phyloP scores from a whole-genome alignment of 257 asterid species.

The Salvia miltiorrhiza region DNA sequence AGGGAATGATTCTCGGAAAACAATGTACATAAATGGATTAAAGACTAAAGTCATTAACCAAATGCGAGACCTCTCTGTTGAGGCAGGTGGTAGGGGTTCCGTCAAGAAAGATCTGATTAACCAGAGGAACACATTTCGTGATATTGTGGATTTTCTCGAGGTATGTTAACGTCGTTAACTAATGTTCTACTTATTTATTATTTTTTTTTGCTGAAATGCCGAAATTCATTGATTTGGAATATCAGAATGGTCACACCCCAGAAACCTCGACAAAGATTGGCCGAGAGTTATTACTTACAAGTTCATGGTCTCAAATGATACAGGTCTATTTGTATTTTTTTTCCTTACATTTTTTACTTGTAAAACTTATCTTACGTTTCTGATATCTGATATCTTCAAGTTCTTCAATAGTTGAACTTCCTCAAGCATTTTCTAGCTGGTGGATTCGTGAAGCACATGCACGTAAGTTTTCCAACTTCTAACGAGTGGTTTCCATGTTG shows the following conservation, averaged over 20 bases:
- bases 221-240: slow-evolving; percentile 10
- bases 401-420: slow-evolving; percentile 65
- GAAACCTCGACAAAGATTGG: slow-evolving; percentile 69
- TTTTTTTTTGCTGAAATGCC: slow-evolving; percentile 1
- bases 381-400: slow-evolving; percentile 1
- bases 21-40: slow-evolving; percentile 58
- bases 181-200: not conserved
- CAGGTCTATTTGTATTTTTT: slow-evolving; percentile 46
- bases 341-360: slow-evolving; percentile 15
- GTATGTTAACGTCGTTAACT: slow-evolving; percentile 26
- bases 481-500: not conserved
- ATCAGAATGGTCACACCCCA: slow-evolving; percentile 74
- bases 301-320: slow-evolving; percentile 73
- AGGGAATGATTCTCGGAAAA: slow-evolving; percentile 45
- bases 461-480: slow-evolving; percentile 33
- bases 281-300: slow-evolving; percentile 56
- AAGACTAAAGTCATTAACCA: slow-evolving; percentile 68
- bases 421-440: slow-evolving; percentile 92
- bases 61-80: slow-evolving; percentile 63
- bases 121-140: slow-evolving; percentile 83
- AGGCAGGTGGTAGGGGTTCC: slow-evolving; percentile 94
- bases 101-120: slow-evolving; percentile 82
- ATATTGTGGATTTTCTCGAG: slow-evolving; percentile 85
- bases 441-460: slow-evolving; percentile 97
- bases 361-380: slow-evolving; percentile 7